phyloP scores from a whole-genome alignment of 176 grass and related monocot species.

The Aegilops bicornis region DNA sequence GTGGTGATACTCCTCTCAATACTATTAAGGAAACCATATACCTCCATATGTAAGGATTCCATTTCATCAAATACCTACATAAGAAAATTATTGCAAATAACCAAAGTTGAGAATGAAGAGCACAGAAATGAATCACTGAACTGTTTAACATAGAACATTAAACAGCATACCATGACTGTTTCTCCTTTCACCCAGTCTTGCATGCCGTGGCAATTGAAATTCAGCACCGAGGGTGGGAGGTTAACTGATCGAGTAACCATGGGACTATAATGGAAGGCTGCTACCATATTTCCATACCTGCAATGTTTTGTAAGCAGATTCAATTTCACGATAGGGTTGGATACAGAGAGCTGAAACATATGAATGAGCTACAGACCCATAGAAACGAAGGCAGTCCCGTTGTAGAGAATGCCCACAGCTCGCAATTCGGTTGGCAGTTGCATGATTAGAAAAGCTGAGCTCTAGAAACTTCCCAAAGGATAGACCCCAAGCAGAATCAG shows the following conservation, averaged over 20 bases:
- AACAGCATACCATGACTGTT: constrained; percentile 57
- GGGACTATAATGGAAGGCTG: constrained; percentile 77
- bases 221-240: constrained; percentile 65
- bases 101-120: constrained; percentile 17
- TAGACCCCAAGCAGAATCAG: constrained; percentile 83
- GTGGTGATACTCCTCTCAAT: constrained; percentile 53
- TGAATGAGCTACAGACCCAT: constrained; percentile 59
- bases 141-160: constrained; percentile 22
- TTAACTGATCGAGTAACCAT: constrained; percentile 76
- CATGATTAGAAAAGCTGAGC: constrained; percentile 88
- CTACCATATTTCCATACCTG: constrained; percentile 91
- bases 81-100: constrained; percentile 30
- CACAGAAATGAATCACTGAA: constrained; percentile 17
- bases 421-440: constrained; percentile 82
- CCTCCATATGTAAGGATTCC: constrained; percentile 68
- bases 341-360: neutral
- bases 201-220: constrained; percentile 52
- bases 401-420: constrained; percentile 88
- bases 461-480: constrained; percentile 99
- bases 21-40: constrained; percentile 52
- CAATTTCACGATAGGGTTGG: neutral
- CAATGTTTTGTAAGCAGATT: constrained; percentile 32
- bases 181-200: constrained; percentile 89
- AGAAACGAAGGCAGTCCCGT: constrained; percentile 87
- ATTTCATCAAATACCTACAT: constrained; percentile 60